These are phyloP conservation scores for Hanseniaspora taiwanica DNA, from an alignment of 805 yeast genomes.

Conservation along the genomic window DNA sequence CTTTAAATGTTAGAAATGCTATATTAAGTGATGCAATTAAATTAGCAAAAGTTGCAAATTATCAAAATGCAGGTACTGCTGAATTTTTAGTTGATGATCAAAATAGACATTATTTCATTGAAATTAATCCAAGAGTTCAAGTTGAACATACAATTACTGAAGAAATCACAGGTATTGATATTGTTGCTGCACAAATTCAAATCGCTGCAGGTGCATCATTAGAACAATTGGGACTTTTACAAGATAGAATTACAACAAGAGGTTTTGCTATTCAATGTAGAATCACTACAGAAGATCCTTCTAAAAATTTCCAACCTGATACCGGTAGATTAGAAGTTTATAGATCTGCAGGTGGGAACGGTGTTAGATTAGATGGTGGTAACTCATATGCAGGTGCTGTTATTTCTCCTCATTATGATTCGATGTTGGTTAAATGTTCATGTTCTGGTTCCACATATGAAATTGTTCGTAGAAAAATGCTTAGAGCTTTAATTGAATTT, in stretches of 20 bases:
- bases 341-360: slow-evolving; percentile 98
- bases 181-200: slow-evolving; percentile 97
- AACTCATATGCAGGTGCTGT: slow-evolving; percentile 95
- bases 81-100: slow-evolving; percentile 89
- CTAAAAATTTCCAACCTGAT: slow-evolving; percentile 95
- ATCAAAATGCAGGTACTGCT: slow-evolving; percentile 96
- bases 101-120: slow-evolving; percentile 94
- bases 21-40: slow-evolving; percentile 90
- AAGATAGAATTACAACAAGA: slow-evolving; percentile 87
- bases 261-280: slow-evolving; percentile 99
- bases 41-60: slow-evolving; percentile 76
- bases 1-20: slow-evolving; percentile 73
- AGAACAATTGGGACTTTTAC: slow-evolving; percentile 81
- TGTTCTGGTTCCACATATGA: slow-evolving; percentile 96
- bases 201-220: slow-evolving; percentile 97
- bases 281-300: slow-evolving; percentile 96
- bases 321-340: slow-evolving; percentile 97
- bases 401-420: slow-evolving; percentile 94
- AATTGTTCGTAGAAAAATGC: slow-evolving; percentile 94
- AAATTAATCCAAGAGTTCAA: slow-evolving; percentile 95
- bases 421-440: slow-evolving; percentile 94
- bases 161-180: slow-evolving; percentile 95
- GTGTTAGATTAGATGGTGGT: slow-evolving; percentile 98
- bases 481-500: slow-evolving; percentile 91
- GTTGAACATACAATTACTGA: slow-evolving; percentile 98